phyloP scores from a whole-genome alignment of 768 basidiomycete genomes.

The Lactifluus hygrophoroides region DNA sequence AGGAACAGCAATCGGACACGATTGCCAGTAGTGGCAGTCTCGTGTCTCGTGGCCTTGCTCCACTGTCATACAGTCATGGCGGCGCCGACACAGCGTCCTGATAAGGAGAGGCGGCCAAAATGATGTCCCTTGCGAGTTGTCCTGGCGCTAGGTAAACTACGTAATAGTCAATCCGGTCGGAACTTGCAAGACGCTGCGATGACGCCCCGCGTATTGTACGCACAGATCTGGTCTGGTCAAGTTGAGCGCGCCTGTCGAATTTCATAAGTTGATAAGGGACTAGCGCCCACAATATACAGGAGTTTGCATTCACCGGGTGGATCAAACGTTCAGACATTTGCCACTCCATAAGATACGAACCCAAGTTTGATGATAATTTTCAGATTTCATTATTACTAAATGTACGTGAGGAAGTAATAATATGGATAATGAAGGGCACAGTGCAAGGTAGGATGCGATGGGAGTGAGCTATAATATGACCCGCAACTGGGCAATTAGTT shows the following conservation, averaged over 20 bases:
- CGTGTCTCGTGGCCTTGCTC: neutral
- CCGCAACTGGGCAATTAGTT: slow-evolving; percentile 1
- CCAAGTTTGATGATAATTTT: neutral
- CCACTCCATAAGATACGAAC: neutral
- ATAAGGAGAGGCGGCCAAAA: neutral
- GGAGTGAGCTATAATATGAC: neutral
- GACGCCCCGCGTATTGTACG: neutral
- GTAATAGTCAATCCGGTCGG: neutral
- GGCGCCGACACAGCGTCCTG: neutral
- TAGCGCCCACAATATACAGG: neutral
- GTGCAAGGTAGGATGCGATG: slow-evolving; percentile 1
- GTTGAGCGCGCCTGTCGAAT: neutral
- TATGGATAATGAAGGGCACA: slow-evolving; percentile 5
- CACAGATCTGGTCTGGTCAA: too few species aligned
- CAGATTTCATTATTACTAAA: slow-evolving; percentile 2
- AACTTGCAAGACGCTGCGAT: neutral
- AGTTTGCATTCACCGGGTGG: neutral
- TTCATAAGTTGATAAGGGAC: neutral
- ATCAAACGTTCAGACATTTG: too few species aligned
- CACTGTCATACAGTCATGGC: neutral
- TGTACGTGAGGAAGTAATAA: slow-evolving; percentile 4
- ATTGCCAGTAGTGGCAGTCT: neutral
- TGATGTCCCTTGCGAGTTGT: neutral
- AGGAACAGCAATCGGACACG: neutral
- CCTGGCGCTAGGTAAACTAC: neutral